Evolutionary conservation across 805 yeast genomes (phyloP).

Genomic region (Barnettozyma salicaria): DNA sequence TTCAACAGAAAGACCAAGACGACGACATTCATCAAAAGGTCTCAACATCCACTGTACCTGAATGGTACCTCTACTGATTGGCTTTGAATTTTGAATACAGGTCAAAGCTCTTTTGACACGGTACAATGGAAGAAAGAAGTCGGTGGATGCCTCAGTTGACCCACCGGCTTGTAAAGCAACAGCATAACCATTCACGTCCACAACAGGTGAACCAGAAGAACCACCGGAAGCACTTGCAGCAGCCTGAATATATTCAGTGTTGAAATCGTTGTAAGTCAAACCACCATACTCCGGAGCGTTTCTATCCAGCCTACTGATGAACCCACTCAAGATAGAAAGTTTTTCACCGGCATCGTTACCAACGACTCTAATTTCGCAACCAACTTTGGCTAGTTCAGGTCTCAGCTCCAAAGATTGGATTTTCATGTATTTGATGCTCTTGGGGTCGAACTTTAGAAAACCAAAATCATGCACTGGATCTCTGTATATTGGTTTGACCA

Average conservation of each 20-base stretch:
- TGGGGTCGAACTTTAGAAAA: constrained; percentile 72
- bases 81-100: constrained; percentile 54
- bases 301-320: constrained; percentile 72
- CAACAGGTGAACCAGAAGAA: constrained; percentile 95
- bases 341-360: constrained; percentile 98
- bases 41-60: constrained; percentile 84
- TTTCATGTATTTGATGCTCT: constrained; percentile 63
- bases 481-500: constrained; percentile 77
- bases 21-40: constrained; percentile 86
- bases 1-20: constrained; percentile 74
- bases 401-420: constrained; percentile 58
- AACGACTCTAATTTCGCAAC: constrained; percentile 87
- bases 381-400: constrained; percentile 86
- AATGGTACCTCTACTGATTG: constrained; percentile 83
- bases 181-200: constrained; percentile 78
- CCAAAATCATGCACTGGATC: constrained; percentile 97
- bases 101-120: constrained; percentile 76
- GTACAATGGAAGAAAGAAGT: constrained; percentile 81
- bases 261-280: constrained; percentile 84
- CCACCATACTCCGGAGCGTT: constrained; percentile 93
- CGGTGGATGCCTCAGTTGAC: constrained; percentile 84
- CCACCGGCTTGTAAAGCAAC: constrained; percentile 96
- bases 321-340: constrained; percentile 81
- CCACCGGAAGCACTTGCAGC: constrained; percentile 97
- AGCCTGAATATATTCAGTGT: constrained; percentile 91